A percentile compares a stretch with the other conserved stretches of the same genome.
These are phyloP conservation scores for Aureobasidium sp. DNA, from an alignment of 2,329 filamentous ascomycete species.

Conservation along the genomic window DNA sequence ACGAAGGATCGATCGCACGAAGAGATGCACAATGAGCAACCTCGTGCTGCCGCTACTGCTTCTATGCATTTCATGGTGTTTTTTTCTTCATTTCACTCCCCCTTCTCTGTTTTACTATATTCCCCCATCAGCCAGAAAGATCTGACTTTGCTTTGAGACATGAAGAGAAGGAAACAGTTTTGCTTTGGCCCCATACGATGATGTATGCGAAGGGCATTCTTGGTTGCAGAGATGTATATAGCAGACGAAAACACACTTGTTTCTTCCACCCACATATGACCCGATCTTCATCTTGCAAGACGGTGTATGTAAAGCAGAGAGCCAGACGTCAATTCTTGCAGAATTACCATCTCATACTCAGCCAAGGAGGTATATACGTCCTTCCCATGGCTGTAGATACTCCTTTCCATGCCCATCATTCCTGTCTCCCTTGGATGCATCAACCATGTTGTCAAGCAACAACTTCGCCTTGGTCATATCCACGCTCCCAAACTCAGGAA, in stretches of 20 bases:
- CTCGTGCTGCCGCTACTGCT: background rate
- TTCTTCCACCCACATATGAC: too few relatives aligned
- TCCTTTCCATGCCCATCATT: background rate
- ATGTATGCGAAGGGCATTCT: too few relatives aligned
- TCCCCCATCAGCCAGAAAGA: too few relatives aligned
- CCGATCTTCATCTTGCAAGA: too few relatives aligned
- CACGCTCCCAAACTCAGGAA: background rate
- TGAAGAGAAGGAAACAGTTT: background rate
- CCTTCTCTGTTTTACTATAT: background rate
- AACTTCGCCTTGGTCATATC: background rate
- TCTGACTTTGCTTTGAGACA: background rate
- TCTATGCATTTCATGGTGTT: background rate
- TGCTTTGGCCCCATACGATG: too few relatives aligned
- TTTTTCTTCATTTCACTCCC: too few relatives aligned
- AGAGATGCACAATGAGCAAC: background rate
- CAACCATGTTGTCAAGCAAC: background rate
- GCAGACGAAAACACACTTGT: too few relatives aligned
- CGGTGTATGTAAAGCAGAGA: too few relatives aligned
- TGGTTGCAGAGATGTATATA: too few relatives aligned
- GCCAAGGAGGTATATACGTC: background rate
- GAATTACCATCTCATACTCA: background rate
- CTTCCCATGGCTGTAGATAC: constrained; percentile 1
- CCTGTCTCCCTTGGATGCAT: background rate
- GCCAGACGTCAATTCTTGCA: too few relatives aligned
- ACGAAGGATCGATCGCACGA: background rate